Base-by-base conservation (phyloP, 2,329 filamentous ascomycete species). In the Clathrospora elynae region DNA sequence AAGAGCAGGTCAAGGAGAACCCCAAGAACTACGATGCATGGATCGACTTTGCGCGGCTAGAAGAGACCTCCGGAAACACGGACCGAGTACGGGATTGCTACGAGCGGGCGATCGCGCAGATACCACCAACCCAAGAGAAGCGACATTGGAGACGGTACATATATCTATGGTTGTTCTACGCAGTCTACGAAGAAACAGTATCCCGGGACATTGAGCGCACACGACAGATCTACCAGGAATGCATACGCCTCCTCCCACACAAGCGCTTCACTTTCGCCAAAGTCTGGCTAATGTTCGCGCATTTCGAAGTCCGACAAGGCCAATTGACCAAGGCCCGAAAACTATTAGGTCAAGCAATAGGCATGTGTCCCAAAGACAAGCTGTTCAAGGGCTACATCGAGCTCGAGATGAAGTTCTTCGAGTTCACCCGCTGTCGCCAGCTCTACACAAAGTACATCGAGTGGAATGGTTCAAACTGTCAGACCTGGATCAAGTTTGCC, bases 211-310 rank as follows among this genome's bases (percentile, higher is more conserved):
- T 82, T 16, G 82, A 87, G 17, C 82, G 93, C 30, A 88, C 92
- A 13, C 82, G 87, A 12, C 89, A 96, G 66, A 90, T 99, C 49
- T 99, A 97, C 74, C 84, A 86, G 56, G 88, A 93, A 55, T 95
- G 90, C 59, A 73, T 97, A 32, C 86, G 86, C 49, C 75, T 97
- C 31, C 86, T 99, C 57, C 93, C 93, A 0, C 93, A 99, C 75
- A 95, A 95, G 68, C 89, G 89, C 63, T 99, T 97, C 72, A 97
- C 93, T 0, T 99, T 97, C 68, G 89, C 90, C 67, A 99, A 99
- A 71, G 77, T 97, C 35, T 99, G 93, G 93, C 77, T 97, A 30
- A 78, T 95, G 72, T 95, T 92, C 61, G 90, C 92, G 1, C 88
- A 95, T 48, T 96, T 97, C 56, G 91, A 97, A 66, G 80, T 97